Conservation (phyloP, 768 basidiomycete species). For the Lactifluus rugatus region DNA sequence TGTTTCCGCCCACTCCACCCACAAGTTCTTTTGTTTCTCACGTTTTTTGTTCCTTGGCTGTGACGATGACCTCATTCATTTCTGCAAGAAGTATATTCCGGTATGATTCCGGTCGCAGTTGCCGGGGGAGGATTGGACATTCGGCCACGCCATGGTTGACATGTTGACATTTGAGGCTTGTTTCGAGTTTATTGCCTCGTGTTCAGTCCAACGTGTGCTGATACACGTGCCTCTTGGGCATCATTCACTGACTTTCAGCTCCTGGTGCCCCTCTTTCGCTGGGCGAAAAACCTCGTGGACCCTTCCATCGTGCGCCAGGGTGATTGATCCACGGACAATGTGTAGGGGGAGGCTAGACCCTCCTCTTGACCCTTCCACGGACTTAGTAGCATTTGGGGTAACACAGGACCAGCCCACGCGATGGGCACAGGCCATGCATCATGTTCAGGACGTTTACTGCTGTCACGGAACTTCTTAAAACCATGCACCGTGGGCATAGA, state of each 20-base stretch:
- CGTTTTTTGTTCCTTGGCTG: background rate
- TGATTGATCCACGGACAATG: slow-evolving; percentile 30
- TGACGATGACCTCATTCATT: background rate
- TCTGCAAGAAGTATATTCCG: background rate
- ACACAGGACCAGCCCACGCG: background rate
- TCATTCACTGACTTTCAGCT: slow-evolving; percentile 32
- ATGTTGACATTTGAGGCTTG: background rate
- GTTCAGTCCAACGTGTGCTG: background rate
- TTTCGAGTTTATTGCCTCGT: slow-evolving; percentile 2
- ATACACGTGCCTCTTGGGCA: slow-evolving; percentile 22
- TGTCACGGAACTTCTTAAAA: background rate
- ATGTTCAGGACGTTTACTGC: background rate
- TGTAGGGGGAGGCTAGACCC: slow-evolving; percentile 7
- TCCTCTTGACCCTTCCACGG: background rate
- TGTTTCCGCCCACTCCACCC: background rate
- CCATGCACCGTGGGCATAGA: background rate
- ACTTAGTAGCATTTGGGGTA: background rate
- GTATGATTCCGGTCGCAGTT: background rate
- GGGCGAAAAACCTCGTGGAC: slow-evolving; percentile 33
- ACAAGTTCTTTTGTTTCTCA: background rate
- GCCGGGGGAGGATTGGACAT: background rate
- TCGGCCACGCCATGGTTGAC: background rate
- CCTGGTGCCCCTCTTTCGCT: slow-evolving; percentile 30
- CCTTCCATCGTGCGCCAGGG: slow-evolving; percentile 35
- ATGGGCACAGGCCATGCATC: background rate